Conservation (phyloP, 225 moss, liverwort and hornwort species). For the Straminergon stramineum region DNA sequence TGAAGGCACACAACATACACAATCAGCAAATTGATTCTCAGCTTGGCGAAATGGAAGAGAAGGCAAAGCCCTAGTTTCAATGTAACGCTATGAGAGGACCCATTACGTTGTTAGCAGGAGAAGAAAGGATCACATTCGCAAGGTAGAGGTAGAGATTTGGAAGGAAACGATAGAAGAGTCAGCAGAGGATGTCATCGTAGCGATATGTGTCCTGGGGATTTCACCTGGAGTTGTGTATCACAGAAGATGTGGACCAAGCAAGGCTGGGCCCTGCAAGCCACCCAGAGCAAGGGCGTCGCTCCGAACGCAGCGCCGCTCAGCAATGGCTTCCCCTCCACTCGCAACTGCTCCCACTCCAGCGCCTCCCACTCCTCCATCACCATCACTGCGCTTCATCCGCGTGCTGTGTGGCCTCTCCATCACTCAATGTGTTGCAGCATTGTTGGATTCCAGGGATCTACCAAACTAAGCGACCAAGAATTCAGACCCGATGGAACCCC, state of each 20-base stretch:
- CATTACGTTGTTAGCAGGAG: not conserved
- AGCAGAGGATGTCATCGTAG: not conserved
- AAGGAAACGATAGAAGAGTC: not conserved
- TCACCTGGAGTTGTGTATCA: conserved; percentile 48
- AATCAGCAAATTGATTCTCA: not conserved
- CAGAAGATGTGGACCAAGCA: conserved; percentile 61
- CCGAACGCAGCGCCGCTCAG: conserved; percentile 57
- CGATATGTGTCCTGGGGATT: not conserved
- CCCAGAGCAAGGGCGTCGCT: conserved; percentile 55
- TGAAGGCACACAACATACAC: not conserved
- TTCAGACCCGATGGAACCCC: not conserved
- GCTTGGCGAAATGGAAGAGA: not conserved
- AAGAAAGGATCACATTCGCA: not conserved
- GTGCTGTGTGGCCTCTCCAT: not conserved
- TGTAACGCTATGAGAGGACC: not conserved
- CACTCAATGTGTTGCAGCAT: not conserved
- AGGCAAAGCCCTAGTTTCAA: not conserved
- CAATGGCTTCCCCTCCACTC: conserved; percentile 35
- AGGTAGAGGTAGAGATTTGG: not conserved
- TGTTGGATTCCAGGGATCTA: not conserved
- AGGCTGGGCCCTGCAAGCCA: conserved; percentile 58
- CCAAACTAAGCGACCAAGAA: not conserved
- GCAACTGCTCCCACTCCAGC: conserved; percentile 46
- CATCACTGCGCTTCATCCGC: not conserved
- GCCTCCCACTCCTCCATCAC: not conserved